These are phyloP conservation scores for Cercospora nicotianae DNA, from an alignment of 2,329 filamentous ascomycete species.

Conservation along the genomic window DNA sequence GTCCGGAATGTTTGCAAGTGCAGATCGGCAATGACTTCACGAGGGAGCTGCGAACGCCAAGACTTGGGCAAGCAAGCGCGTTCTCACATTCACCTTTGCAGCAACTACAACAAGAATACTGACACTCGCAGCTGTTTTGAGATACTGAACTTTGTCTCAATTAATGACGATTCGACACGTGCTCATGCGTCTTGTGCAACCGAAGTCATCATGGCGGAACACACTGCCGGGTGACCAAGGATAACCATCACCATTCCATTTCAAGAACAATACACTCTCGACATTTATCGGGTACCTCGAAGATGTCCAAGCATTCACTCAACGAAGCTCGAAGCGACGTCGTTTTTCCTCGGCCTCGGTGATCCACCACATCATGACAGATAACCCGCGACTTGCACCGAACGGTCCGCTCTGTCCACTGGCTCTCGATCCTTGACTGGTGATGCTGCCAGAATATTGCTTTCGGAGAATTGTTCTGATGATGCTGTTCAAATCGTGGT, in stretches of 20 bases:
- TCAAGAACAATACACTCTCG: not conserved
- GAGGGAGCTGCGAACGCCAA: not conserved
- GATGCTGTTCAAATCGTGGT: not conserved
- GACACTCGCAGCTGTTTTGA: not conserved
- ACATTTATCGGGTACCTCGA: not conserved
- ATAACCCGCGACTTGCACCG: not conserved
- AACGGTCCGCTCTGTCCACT: not conserved
- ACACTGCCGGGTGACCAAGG: not conserved
- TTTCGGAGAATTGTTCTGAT: not conserved
- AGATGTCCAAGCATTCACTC: not conserved
- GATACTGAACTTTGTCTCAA: too few relatives aligned
- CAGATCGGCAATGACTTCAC: slow-evolving; percentile 13
- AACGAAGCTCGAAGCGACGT: not conserved
- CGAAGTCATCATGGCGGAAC: not conserved
- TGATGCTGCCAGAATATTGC: not conserved
- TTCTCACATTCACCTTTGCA: not conserved
- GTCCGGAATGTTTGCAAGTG: not conserved
- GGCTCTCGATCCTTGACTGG: not conserved
- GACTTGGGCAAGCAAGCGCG: not conserved
- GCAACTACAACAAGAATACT: not conserved
- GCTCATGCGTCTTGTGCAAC: not conserved
- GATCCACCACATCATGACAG: not conserved
- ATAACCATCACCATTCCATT: not conserved
- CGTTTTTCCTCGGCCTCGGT: not conserved
- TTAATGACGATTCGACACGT: not conserved